These are phyloP conservation scores for Massariosphaeria phaeospora DNA, from an alignment of 495 filamentous ascomycete species.

Conservation along the genomic window DNA sequence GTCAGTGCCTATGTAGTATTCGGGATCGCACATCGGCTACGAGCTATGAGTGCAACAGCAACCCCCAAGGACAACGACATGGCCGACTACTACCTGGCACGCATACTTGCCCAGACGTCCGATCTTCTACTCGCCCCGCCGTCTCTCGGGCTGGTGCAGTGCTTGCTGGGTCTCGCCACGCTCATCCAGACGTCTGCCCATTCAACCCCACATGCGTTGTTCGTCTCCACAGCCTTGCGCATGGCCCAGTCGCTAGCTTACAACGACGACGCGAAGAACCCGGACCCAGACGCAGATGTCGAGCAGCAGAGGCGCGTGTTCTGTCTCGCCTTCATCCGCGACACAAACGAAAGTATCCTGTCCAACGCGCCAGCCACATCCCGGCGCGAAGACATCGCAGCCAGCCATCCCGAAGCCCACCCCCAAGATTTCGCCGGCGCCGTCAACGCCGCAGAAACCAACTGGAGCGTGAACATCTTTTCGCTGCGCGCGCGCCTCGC, in stretches of 20 bases:
- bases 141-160: constrained; percentile 13
- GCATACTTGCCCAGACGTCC: neutral
- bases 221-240: constrained; percentile 18
- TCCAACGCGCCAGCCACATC: neutral
- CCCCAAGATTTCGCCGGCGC: constrained; percentile 1
- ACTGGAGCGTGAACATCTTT: constrained; percentile 21
- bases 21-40: constrained; percentile 22
- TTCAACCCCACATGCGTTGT: constrained; percentile 3
- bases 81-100: constrained; percentile 17
- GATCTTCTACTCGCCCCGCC: constrained; percentile 8
- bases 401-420: constrained; percentile 1
- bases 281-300: constrained; percentile 1
- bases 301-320: constrained; percentile 23
- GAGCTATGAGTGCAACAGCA: constrained; percentile 20
- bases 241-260: constrained; percentile 17
- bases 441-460: constrained; percentile 17
- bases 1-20: constrained; percentile 30
- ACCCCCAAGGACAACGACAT: constrained; percentile 12
- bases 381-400: constrained; percentile 8
- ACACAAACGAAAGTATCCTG: constrained; percentile 9
- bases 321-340: constrained; percentile 19
- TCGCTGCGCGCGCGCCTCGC: neutral
- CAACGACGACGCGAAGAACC: constrained; percentile 6
- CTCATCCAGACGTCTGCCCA: constrained; percentile 13
- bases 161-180: constrained; percentile 8